Conservation (phyloP, 768 basidiomycete species). For the Pleurotus tuber-regium region DNA sequence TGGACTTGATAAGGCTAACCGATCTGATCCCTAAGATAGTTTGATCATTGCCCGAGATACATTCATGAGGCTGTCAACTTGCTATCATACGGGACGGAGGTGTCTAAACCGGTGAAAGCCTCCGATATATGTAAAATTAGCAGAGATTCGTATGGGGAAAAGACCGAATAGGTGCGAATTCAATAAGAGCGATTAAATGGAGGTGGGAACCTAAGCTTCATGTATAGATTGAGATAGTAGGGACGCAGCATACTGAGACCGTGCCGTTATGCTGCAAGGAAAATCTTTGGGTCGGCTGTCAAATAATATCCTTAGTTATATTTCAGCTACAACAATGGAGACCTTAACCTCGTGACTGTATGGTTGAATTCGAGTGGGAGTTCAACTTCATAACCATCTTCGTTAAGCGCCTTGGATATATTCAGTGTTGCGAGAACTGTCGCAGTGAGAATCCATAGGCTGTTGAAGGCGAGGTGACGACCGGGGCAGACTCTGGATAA, state of each 20-base stretch:
- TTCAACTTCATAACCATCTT: background rate
- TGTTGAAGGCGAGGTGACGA: constrained; percentile 3
- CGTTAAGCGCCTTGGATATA: constrained; percentile 1
- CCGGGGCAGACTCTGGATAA: constrained; percentile 9
- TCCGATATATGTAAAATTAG: too few species aligned
- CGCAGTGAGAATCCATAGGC: background rate
- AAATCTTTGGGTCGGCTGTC: background rate
- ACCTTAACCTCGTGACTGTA: background rate
- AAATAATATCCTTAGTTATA: background rate
- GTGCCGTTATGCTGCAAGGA: background rate
- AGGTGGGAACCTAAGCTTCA: too few species aligned
- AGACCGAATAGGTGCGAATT: too few species aligned
- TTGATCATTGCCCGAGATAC: too few species aligned
- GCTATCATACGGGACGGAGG: too few species aligned
- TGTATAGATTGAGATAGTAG: background rate
- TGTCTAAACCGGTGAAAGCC: too few species aligned
- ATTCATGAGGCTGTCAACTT: too few species aligned
- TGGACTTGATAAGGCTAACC: too few species aligned
- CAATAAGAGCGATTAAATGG: too few species aligned
- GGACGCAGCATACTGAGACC: background rate
- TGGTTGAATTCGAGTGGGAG: background rate
- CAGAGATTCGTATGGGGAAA: too few species aligned
- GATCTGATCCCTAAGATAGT: too few species aligned
- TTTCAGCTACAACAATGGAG: background rate
- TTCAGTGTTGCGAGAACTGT: constrained; percentile 4